Conservation (phyloP, 305 asterid genomes). For the Coffea humblotiana region DNA sequence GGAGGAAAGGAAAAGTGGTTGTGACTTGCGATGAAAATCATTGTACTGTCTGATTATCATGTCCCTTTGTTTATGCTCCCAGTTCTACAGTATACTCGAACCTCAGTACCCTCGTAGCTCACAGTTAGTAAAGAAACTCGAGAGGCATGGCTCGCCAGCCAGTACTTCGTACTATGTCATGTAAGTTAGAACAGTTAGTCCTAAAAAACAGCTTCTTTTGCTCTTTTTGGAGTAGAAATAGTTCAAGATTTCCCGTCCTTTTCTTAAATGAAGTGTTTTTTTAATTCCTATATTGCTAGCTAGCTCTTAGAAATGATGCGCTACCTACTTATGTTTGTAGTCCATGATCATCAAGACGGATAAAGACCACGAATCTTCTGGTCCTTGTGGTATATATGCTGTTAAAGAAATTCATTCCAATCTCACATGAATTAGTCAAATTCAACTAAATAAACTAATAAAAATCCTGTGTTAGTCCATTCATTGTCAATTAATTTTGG, state of each 20-base stretch:
- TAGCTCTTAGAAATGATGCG: not conserved
- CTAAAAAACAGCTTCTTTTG: no score
- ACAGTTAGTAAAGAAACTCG: not conserved
- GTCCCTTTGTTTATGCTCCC: not conserved
- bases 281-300: not conserved
- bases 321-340: not conserved
- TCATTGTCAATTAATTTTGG: no score
- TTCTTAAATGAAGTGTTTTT: not conserved
- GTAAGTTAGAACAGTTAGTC: not conserved
- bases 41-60: not conserved
- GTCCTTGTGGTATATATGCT: not conserved
- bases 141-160: not conserved
- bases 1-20: conserved; percentile 17
- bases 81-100: not conserved
- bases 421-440: no score
- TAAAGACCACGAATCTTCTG: not conserved
- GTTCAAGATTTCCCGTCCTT: no score
- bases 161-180: not conserved
- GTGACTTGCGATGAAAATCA: not conserved
- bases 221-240: no score
- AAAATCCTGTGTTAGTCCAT: no score
- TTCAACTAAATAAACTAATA: no score
- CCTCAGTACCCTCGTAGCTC: not conserved
- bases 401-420: no score
- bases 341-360: not conserved